Base-by-base conservation (phyloP, 768 basidiomycete genomes). In the Tubosaeta brunneosetosa region DNA sequence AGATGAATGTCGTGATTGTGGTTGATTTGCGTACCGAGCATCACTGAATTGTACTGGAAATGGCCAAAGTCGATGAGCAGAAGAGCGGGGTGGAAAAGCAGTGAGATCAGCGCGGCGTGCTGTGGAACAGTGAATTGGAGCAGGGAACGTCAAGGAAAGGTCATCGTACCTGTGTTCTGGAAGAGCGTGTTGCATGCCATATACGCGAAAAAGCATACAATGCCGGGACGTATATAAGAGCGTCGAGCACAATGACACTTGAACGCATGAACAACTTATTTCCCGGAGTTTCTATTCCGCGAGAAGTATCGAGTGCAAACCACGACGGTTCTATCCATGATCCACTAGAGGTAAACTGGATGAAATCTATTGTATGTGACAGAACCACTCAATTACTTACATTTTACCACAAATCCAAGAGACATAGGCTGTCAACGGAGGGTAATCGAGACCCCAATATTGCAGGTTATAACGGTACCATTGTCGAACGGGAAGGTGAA, bases 391-490 rank as follows among this genome's bases (percentile, higher is more conserved):
- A 67, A 63, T 7, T 65, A 56, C 87, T 56, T 58, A 91, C 91
- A 90, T 66, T 44, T 78, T 66, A 7, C 91, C 91, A 65, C 86
- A 92, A 45, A 89, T 31, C 86, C 87, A 94, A 14, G 90, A 92
- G 29, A 85, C 75, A 62, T 94, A 95, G 3, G 91, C 94, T 3
- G 94, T 97, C 55, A 97, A 62, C 3, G 94, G 94, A 4, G 94
- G 94, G 71, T 97, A 97, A 69, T 97, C 94, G 47, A 97, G 76
- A 0, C 91, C 91, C 94, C 94, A 97, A 63, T 95, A 95, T 33
- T 81, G 81, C 29, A 90, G 75, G 62, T 95, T 90, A 67, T 93
- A 90, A 1, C 72, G 83, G 68, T 97, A 97, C 94, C 94, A 97
- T 55, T 86, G 71, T 13, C 71, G 72, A 17, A 82, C 61, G 0